A percentile compares a stretch with the other conserved stretches of the same genome.
Evolutionary conservation across 305 asterid genomes (phyloP).

Genomic region (Stenogyne calaminthoides): DNA sequence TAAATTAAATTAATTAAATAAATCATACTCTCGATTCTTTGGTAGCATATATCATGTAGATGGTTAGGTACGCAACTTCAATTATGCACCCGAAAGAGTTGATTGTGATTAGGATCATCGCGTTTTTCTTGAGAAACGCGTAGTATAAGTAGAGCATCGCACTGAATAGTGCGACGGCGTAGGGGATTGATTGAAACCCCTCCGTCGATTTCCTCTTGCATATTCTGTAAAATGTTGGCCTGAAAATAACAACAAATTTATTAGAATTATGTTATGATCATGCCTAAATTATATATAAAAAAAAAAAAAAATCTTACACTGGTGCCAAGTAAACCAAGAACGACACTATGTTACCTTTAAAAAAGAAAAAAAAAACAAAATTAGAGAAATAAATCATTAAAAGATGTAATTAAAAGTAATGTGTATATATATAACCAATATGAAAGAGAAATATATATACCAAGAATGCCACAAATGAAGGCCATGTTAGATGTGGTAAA

Average conservation of each 20-base stretch:
- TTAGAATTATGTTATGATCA: background rate
- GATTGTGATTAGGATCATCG: conserved; percentile 49
- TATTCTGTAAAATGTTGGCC: conserved; percentile 68
- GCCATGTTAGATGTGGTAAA: conserved; percentile 36
- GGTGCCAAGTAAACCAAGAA: conserved; percentile 87
- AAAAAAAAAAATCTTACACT: conserved; percentile 31
- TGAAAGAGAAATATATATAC: conserved; percentile 24
- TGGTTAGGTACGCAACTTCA: conserved; percentile 41
- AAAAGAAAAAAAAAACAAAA: background rate
- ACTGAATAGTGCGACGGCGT: conserved; percentile 73
- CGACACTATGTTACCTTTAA: conserved; percentile 69
- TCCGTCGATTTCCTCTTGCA: conserved; percentile 65
- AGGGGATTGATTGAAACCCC: conserved; percentile 72
- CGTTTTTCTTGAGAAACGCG: conserved; percentile 55
- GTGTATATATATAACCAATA: background rate
- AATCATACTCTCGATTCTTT: conserved; percentile 48
- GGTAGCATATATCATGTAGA: conserved; percentile 66
- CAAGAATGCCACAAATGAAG: conserved; percentile 69
- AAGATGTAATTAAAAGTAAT: background rate
- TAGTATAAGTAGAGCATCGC: conserved; percentile 73
- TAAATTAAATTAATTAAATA: background rate
- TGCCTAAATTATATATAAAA: background rate
- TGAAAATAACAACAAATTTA: conserved; percentile 17
- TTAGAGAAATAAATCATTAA: background rate
- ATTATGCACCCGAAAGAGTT: conserved; percentile 49